Conservation (phyloP, 305 asterid species). For the Vinca major region DNA sequence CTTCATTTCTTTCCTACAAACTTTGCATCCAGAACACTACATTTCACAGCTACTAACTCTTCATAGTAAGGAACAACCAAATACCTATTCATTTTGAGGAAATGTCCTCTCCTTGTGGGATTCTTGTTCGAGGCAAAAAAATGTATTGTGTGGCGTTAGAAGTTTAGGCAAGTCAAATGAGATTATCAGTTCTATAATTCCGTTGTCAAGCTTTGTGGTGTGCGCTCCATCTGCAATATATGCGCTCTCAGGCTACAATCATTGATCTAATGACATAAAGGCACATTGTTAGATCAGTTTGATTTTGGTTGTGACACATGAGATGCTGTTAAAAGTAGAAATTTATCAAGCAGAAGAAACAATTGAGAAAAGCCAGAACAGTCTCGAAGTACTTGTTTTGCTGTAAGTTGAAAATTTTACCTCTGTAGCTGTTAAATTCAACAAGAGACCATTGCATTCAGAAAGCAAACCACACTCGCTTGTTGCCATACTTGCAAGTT, state of each 20-base stretch:
- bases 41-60: constrained; percentile 11
- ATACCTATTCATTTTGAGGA: neutral
- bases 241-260: constrained; percentile 61
- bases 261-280: constrained; percentile 37
- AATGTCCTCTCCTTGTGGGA: constrained; percentile 5
- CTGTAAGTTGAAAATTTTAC: constrained; percentile 21
- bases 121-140: constrained; percentile 12
- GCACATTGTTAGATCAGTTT: neutral
- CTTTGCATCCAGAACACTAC: constrained; percentile 13
- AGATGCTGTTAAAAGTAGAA: neutral
- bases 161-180: constrained; percentile 25
- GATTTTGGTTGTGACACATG: neutral
- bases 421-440: constrained; percentile 51
- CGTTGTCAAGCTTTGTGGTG: constrained; percentile 25
- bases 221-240: constrained; percentile 36
- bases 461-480: constrained; percentile 45
- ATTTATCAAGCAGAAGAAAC: constrained; percentile 6
- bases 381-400: neutral
- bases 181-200: constrained; percentile 28
- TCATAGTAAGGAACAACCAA: constrained; percentile 1
- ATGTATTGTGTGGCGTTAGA: constrained; percentile 23
- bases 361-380: neutral
- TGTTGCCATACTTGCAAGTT: constrained; percentile 47
- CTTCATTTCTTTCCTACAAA: constrained; percentile 17
- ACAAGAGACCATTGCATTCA: constrained; percentile 51